A percentile compares a stretch with the other conserved stretches of the same genome.
Evolutionary conservation across 2,329 filamentous ascomycete genomes (phyloP).

Genomic region (Aspergillus candidus): DNA sequence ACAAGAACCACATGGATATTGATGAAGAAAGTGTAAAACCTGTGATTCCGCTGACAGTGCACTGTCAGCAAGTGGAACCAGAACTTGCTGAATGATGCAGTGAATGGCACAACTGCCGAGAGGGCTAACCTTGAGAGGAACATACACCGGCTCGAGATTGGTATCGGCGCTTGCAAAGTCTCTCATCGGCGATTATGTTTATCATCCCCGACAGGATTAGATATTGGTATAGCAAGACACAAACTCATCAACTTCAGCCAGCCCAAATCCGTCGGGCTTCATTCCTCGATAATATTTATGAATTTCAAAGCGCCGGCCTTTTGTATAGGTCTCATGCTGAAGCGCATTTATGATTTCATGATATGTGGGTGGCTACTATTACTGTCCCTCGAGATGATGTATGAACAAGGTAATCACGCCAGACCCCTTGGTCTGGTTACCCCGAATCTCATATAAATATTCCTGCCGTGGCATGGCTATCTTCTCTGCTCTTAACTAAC

Average conservation of each 20-base stretch:
- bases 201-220: constrained; percentile 23
- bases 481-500: too few relatives aligned
- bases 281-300: constrained; percentile 20
- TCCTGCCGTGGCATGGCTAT: too few relatives aligned
- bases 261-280: constrained; percentile 9
- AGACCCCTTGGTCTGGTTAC: too few relatives aligned
- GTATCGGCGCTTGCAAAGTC: constrained; percentile 16
- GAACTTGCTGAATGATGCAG: constrained; percentile 25
- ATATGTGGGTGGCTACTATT: constrained; percentile 15
- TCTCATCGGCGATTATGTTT: constrained; percentile 16
- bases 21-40: too few relatives aligned
- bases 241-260: constrained; percentile 13
- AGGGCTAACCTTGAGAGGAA: constrained; percentile 21
- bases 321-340: constrained; percentile 17
- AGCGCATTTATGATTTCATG: constrained; percentile 15
- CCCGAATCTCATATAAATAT: too few relatives aligned
- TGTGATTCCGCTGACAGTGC: too few relatives aligned
- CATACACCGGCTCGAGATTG: constrained; percentile 20
- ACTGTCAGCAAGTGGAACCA: background rate
- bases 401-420: constrained; percentile 20
- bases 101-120: constrained; percentile 25
- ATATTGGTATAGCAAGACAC: constrained; percentile 25
- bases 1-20: too few relatives aligned
- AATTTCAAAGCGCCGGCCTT: constrained; percentile 19
- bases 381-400: constrained; percentile 9